These are phyloP conservation scores for Chlorella sorokiniana DNA, from an alignment of 139 green algal genomes.

Conservation along the genomic window DNA sequence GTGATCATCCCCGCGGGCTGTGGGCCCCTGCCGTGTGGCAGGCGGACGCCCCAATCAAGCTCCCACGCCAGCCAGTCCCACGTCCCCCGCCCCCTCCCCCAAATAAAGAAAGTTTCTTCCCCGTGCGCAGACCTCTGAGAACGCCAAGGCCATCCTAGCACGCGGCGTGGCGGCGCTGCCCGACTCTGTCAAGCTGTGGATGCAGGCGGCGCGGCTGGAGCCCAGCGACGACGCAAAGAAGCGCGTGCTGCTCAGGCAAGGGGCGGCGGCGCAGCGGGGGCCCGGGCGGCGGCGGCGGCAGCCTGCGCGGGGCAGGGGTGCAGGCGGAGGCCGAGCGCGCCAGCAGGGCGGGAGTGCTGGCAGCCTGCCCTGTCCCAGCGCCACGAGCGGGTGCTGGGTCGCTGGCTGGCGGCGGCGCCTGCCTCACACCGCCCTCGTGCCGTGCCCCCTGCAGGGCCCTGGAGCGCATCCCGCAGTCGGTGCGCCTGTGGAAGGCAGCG, in stretches of 20 bases:
- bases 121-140: conserved; percentile 49
- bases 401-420: not conserved
- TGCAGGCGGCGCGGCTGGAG: conserved; percentile 81
- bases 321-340: not conserved
- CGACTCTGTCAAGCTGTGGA: conserved; percentile 90
- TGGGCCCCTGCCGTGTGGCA: no score
- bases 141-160: conserved; percentile 88
- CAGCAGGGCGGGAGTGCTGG: no score
- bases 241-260: conserved; percentile 82
- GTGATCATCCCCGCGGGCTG: no score
- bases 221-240: conserved; percentile 76
- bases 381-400: not conserved
- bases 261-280: no score
- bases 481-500: conserved; percentile 96
- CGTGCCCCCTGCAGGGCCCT: conserved; percentile 61
- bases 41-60: no score
- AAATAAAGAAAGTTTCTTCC: no score
- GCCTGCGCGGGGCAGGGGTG: no score
- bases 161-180: conserved; percentile 84
- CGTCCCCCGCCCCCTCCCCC: no score
- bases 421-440: not conserved
- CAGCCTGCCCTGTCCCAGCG: no score
- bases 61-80: no score
- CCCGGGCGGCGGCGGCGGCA: no score
- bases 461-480: conserved; percentile 86